A percentile compares a stretch with the other conserved stretches of the same genome.
phyloP scores from a whole-genome alignment of 1,139 yeast genomes.

The Kodamaea fungicola region DNA sequence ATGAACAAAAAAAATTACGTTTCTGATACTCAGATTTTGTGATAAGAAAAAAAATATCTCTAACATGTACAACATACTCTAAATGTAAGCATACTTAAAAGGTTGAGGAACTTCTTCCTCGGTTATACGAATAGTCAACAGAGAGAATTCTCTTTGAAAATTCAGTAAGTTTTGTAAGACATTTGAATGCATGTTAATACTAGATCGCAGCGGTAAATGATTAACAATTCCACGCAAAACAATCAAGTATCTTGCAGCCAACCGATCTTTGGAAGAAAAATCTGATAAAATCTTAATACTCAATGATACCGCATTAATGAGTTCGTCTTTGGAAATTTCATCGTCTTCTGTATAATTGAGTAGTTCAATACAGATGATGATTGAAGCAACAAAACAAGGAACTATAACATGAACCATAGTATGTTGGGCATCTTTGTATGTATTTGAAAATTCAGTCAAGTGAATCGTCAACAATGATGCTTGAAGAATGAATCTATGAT shows the following conservation, averaged over 20 bases:
- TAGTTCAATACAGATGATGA: slow-evolving; percentile 16
- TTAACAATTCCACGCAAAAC: slow-evolving; percentile 12
- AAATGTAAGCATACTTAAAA: not conserved
- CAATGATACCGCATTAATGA: slow-evolving; percentile 12
- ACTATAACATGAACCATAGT: slow-evolving; percentile 5
- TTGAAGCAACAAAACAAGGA: slow-evolving; percentile 7
- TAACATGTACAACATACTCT: not conserved
- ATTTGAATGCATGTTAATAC: slow-evolving; percentile 10
- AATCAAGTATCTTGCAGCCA: slow-evolving; percentile 16
- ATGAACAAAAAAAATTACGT: no score
- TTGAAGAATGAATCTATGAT: slow-evolving; percentile 5
- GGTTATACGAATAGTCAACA: slow-evolving; percentile 2
- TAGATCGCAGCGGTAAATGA: slow-evolving; percentile 13
- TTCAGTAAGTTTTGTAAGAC: slow-evolving; percentile 11
- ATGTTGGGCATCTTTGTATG: slow-evolving; percentile 1
- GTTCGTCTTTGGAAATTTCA: slow-evolving; percentile 10
- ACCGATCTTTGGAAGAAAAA: slow-evolving; percentile 8
- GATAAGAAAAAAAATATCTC: not conserved
- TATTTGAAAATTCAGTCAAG: slow-evolving; percentile 3
- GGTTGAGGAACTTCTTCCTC: slow-evolving; percentile 1
- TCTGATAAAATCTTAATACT: slow-evolving; percentile 14
- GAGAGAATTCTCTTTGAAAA: slow-evolving; percentile 21
- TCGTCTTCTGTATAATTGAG: slow-evolving; percentile 14
- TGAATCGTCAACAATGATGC: slow-evolving; percentile 8
- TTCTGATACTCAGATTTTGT: no score